These are phyloP conservation scores for Lycium ferocissimum DNA, from an alignment of 257 asterid genomes.

Conservation along the genomic window DNA sequence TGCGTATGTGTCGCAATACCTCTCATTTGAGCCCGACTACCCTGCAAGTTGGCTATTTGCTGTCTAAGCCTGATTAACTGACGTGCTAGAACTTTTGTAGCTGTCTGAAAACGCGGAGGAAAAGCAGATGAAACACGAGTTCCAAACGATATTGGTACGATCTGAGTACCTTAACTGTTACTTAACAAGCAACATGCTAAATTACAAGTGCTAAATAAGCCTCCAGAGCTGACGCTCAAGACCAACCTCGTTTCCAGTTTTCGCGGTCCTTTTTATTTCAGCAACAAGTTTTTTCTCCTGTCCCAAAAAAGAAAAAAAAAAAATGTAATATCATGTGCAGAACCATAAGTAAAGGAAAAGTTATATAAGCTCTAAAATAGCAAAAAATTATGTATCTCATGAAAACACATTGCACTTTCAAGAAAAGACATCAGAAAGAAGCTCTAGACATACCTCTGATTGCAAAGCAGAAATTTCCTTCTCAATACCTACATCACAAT, in stretches of 20 bases:
- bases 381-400: not conserved
- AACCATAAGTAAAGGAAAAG: not conserved
- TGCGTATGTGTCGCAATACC: slow-evolving; percentile 93
- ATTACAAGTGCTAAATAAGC: not conserved
- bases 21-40: slow-evolving; percentile 97
- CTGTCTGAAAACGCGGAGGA: slow-evolving; percentile 57
- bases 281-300: slow-evolving; percentile 96
- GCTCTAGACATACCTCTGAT: slow-evolving; percentile 59
- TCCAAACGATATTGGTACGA: not conserved
- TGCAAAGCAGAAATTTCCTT: slow-evolving; percentile 75
- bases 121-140: not conserved
- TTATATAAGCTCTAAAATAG: not conserved
- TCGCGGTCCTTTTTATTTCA: slow-evolving; percentile 93
- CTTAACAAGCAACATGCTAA: not conserved
- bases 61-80: slow-evolving; percentile 89
- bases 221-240: not conserved
- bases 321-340: not conserved
- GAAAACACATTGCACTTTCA: not conserved
- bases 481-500: slow-evolving; percentile 66
- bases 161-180: not conserved
- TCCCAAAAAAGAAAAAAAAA: slow-evolving; percentile 27
- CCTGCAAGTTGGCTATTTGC: slow-evolving; percentile 89
- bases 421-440: slow-evolving; percentile 22
- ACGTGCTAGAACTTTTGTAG: slow-evolving; percentile 89
- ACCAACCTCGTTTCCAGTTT: slow-evolving; percentile 94